These are phyloP conservation scores for Nicotiana undulata DNA, from an alignment of 257 asterid genomes.

Conservation along the genomic window DNA sequence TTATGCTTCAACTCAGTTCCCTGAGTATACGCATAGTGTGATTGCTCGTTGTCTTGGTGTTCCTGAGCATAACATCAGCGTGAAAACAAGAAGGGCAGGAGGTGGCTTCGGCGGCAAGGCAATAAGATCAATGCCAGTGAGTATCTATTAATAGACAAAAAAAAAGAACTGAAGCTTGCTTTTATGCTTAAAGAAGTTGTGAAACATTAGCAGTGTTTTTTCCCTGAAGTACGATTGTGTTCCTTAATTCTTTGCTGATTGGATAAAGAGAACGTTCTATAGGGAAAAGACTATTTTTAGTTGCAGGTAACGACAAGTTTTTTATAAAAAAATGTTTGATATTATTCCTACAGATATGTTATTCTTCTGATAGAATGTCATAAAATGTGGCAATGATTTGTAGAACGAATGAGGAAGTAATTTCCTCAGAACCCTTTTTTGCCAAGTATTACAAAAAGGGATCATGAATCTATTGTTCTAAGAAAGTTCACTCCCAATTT, in stretches of 20 bases:
- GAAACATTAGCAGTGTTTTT: background rate
- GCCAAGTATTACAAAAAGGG: too few relatives aligned
- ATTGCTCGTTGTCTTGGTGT: slow-evolving; percentile 62
- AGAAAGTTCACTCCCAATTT: too few relatives aligned
- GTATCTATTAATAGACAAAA: slow-evolving; percentile 7
- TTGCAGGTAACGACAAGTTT: background rate
- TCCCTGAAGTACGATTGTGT: background rate
- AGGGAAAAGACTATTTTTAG: background rate
- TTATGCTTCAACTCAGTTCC: slow-evolving; percentile 49
- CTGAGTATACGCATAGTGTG: slow-evolving; percentile 39
- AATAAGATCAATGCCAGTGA: slow-evolving; percentile 43
- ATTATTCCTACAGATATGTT: background rate
- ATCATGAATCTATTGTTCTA: too few relatives aligned
- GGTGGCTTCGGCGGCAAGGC: slow-evolving; percentile 85
- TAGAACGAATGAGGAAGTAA: too few relatives aligned
- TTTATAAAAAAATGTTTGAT: background rate
- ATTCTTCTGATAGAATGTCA: too few relatives aligned
- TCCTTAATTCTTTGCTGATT: background rate
- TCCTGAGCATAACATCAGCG: slow-evolving; percentile 56
- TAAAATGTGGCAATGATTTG: too few relatives aligned
- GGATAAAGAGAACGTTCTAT: background rate
- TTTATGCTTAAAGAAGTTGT: background rate
- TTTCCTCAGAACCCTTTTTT: too few relatives aligned
- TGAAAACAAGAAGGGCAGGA: slow-evolving; percentile 61
- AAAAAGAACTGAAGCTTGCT: background rate